Conservation (phyloP, 164 flowering plant genomes). For the Echeveria elegans region DNA sequence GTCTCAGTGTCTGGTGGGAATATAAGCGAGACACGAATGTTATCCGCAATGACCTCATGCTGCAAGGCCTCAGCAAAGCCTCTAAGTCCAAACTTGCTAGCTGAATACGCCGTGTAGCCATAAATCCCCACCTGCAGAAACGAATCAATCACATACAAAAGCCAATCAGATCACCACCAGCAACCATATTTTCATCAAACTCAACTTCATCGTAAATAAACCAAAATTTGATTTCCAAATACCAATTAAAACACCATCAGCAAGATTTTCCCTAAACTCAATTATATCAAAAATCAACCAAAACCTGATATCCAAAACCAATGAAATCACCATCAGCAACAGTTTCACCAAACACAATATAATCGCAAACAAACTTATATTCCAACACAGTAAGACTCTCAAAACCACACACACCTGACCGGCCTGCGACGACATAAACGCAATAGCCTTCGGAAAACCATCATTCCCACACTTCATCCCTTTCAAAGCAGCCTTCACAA, state of each 20-base stretch:
- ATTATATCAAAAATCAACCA: no score
- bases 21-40: slow-evolving; percentile 70
- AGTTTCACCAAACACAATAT: no score
- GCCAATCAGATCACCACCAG: not conserved
- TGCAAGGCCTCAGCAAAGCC: slow-evolving; percentile 83
- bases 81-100: slow-evolving; percentile 79
- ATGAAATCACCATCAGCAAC: no score
- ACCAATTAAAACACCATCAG: no score
- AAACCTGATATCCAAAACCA: no score
- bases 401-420: slow-evolving; percentile 92
- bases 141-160: not conserved
- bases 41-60: slow-evolving; percentile 66
- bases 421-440: slow-evolving; percentile 83
- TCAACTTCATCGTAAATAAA: not conserved
- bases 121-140: slow-evolving; percentile 40
- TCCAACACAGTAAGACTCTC: no score
- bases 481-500: slow-evolving; percentile 80
- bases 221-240: no score
- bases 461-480: slow-evolving; percentile 51
- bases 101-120: slow-evolving; percentile 86
- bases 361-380: no score
- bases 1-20: slow-evolving; percentile 96
- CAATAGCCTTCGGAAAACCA: slow-evolving; percentile 63
- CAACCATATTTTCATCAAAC: not conserved
- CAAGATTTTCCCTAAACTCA: not conserved